Conservation (phyloP, 208 protist genomes). For the Trypanosoma congolense region DNA sequence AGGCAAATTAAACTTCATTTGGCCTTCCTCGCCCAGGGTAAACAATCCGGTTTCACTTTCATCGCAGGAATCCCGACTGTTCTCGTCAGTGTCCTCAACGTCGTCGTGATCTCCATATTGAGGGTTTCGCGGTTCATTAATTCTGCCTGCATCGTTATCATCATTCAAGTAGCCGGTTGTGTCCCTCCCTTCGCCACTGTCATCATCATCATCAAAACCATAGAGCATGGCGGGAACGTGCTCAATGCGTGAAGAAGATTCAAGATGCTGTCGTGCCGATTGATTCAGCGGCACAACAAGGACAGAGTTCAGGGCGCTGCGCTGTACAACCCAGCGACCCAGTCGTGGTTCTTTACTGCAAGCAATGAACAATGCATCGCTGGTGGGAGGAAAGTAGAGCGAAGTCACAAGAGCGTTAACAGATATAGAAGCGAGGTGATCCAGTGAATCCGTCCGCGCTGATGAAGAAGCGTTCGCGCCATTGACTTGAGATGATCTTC, state of each 20-base stretch:
- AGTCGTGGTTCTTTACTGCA: constrained; percentile 77
- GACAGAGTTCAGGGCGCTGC: constrained; percentile 67
- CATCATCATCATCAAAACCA: constrained; percentile 37
- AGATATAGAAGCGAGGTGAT: constrained; percentile 57
- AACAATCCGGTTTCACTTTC: constrained; percentile 25
- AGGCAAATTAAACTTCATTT: constrained; percentile 28
- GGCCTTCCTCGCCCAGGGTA: constrained; percentile 36
- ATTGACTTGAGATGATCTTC: constrained; percentile 1
- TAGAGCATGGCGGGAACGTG: constrained; percentile 77
- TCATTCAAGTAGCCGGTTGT: background rate
- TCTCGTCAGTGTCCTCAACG: constrained; percentile 12
- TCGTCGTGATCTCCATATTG: constrained; percentile 22
- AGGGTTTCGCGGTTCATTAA: background rate
- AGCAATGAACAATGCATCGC: constrained; percentile 46
- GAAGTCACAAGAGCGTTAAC: constrained; percentile 69
- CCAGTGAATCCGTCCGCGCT: constrained; percentile 25
- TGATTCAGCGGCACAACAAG: constrained; percentile 72
- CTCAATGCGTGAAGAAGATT: constrained; percentile 36
- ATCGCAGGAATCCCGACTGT: constrained; percentile 3
- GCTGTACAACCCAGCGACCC: constrained; percentile 80
- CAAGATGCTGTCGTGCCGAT: constrained; percentile 16
- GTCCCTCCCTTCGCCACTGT: constrained; percentile 17
- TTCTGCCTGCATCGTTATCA: background rate
- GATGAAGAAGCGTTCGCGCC: background rate
- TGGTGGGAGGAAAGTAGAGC: constrained; percentile 54